Evolutionary conservation across 2,329 filamentous ascomycete species (phyloP), one percentile per base, ranked within the genome.

Genomic region (Epicoccum sorghinum): DNA sequence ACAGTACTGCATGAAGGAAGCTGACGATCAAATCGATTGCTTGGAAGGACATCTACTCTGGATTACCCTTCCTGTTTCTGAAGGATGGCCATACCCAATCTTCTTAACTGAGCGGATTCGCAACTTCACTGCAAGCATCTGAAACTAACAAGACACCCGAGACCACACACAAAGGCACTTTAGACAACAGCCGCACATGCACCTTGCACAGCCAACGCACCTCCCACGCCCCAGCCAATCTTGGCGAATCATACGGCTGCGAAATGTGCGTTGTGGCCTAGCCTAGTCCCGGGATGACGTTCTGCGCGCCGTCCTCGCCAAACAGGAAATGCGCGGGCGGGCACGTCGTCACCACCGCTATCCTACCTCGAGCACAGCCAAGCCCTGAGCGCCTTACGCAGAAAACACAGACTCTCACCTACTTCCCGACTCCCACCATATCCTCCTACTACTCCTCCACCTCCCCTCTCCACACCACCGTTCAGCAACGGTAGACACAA

Each of bases 281-380:
- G 53, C 33, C 44, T 48, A 45, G 44, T 29, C 39, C 22, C 40
- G 25, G 41, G 41, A 60, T 60, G 58, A 60, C 59, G 59, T 55
- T 54, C 38, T n/a, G 29, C 10, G 29, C n/a, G 33, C 23, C 30
- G 24, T 37, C 42, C 41, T 51, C 48, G 52, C 52, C 52, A 55
- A 55, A 55, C 52, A 49, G 42, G 46, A 29, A 18, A 29, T 29
- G 6, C 27, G 27, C 27, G 27, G 27, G 27, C 27, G 27, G 27
- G 52, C 52, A 55, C 52, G 52, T 50, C 46, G 46, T 43, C 7
- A 42, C 23, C 10, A 24, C 14, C 18, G 12, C n/a, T 29, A 29
- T 7, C 27, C 39, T 24, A 12, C 32, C 40, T 22, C 40, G 9
- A 39, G 35, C 51, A 18, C 30, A 29, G 27, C 27, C 24, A 46